These are phyloP conservation scores for Cyberlindnera bimundalis DNA, from an alignment of 805 yeast genomes.

Conservation along the genomic window DNA sequence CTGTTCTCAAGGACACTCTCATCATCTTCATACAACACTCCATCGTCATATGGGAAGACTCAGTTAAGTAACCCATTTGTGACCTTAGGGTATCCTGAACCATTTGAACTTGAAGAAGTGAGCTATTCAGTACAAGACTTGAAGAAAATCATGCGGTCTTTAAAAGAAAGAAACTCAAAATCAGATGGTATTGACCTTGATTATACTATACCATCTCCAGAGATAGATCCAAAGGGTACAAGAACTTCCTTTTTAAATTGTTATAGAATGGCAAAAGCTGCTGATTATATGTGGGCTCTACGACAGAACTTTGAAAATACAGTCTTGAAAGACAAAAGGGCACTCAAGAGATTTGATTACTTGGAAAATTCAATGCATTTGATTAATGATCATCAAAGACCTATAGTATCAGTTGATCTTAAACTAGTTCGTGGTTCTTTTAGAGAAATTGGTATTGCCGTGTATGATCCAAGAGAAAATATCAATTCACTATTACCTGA, in stretches of 20 bases:
- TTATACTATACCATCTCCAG: background rate
- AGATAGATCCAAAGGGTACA: background rate
- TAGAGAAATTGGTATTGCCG: constrained; percentile 20
- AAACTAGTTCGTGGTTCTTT: constrained; percentile 11
- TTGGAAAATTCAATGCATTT: constrained; percentile 10
- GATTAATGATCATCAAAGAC: constrained; percentile 12
- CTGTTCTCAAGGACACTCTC: too few species aligned
- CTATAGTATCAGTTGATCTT: constrained; percentile 11
- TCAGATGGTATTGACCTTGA: background rate
- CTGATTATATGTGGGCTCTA: constrained; percentile 13
- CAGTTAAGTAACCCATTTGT: constrained; percentile 2
- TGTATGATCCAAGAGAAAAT: constrained; percentile 21
- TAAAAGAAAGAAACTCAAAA: background rate
- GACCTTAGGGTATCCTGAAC: constrained; percentile 9
- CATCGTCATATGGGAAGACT: too few species aligned
- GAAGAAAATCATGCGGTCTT: constrained; percentile 5
- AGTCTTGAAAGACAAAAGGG: background rate
- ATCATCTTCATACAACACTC: too few species aligned
- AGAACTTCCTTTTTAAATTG: constrained; percentile 1
- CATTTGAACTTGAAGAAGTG: constrained; percentile 1
- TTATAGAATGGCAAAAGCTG: constrained; percentile 8
- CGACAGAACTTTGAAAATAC: background rate
- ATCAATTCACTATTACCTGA: constrained; percentile 11
- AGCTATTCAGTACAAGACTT: constrained; percentile 4
- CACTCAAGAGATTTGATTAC: constrained; percentile 20